phyloP scores from a whole-genome alignment of 1,139 yeast species.

The Nakaseomyces uthaithaninus region DNA sequence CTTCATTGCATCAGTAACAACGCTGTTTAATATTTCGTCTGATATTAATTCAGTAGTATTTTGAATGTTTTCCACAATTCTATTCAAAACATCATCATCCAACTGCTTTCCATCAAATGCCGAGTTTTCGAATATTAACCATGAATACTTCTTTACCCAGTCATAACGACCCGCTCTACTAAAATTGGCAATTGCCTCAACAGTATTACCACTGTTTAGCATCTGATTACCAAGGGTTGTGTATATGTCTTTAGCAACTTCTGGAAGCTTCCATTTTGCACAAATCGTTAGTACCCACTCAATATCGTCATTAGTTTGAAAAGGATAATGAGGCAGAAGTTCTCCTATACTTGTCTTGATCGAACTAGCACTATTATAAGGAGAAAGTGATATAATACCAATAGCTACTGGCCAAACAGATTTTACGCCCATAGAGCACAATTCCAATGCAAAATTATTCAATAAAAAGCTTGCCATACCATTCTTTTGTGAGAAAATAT shows the following conservation, averaged over 20 bases:
- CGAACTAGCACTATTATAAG: constrained; percentile 33
- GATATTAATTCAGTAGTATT: constrained; percentile 22
- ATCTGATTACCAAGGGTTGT: constrained; percentile 32
- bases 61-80: constrained; percentile 38
- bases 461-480: constrained; percentile 55
- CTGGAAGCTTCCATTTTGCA: constrained; percentile 41
- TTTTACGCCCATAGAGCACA: constrained; percentile 33
- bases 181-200: constrained; percentile 62
- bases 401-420: constrained; percentile 58
- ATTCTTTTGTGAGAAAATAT: constrained; percentile 33
- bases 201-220: constrained; percentile 32
- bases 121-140: constrained; percentile 54
- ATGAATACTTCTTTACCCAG: constrained; percentile 37
- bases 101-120: constrained; percentile 47
- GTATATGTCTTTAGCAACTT: constrained; percentile 47
- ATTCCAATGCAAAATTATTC: constrained; percentile 48
- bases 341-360: constrained; percentile 41
- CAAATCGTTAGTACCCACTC: constrained; percentile 68
- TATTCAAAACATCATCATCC: constrained; percentile 47
- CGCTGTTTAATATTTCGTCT: constrained; percentile 21
- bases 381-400: constrained; percentile 42
- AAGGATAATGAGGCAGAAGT: constrained; percentile 52
- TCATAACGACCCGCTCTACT: constrained; percentile 54
- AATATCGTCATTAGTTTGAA: constrained; percentile 61
- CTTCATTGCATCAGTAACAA: constrained; percentile 47